Evolutionary conservation across 208 protist genomes (phyloP).

Genomic region (Acanthamoeba lenticulata): DNA sequence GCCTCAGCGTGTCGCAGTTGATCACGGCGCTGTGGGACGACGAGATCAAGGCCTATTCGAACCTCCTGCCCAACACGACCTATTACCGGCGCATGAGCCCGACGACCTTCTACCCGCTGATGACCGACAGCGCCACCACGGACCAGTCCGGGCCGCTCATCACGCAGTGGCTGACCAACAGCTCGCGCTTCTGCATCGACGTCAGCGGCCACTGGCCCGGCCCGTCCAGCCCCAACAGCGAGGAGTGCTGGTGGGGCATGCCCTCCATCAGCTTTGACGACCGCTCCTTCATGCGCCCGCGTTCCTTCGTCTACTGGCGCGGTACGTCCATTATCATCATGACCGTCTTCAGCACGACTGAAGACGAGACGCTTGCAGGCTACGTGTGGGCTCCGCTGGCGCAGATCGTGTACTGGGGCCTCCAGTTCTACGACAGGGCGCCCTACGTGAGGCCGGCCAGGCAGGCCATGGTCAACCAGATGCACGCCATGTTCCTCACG

Average conservation of each 20-base stretch:
- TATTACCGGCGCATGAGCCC: not conserved
- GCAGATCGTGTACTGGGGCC: not conserved
- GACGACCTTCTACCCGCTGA: not conserved
- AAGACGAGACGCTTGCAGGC: not conserved
- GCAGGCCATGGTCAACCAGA: not conserved
- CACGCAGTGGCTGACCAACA: not conserved
- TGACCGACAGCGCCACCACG: not conserved
- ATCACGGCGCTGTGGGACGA: not conserved
- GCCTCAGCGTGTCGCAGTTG: too few species aligned
- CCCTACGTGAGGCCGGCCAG: not conserved
- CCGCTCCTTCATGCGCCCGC: not conserved
- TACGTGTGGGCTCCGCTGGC: not conserved
- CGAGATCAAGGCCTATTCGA: not conserved
- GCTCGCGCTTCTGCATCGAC: slow-evolving; percentile 31
- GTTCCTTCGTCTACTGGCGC: not conserved
- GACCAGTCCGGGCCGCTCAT: not conserved
- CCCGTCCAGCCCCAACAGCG: not conserved
- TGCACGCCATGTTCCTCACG: not conserved
- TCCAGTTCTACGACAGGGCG: not conserved
- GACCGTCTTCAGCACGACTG: not conserved
- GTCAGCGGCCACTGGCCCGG: not conserved
- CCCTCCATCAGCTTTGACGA: slow-evolving; percentile 24
- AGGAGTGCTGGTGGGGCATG: not conserved
- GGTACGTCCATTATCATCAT: not conserved
- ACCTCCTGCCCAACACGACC: not conserved